Conservation (phyloP, 192 early-diverging fungal species). For the Coemansia reversa region DNA sequence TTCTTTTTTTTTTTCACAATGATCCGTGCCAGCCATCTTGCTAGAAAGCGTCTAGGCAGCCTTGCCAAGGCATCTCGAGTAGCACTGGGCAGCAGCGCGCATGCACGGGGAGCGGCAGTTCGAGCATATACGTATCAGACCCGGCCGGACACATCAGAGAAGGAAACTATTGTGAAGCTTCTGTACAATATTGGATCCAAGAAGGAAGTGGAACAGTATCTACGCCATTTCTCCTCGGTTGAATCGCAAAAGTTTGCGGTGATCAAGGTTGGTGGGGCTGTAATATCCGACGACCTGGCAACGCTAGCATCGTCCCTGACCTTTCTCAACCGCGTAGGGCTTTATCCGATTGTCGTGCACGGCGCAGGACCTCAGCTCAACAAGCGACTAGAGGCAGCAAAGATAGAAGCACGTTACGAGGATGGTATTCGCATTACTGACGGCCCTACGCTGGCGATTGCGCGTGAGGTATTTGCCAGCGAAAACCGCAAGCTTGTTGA, state of each 20-base stretch:
- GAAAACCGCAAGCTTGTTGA: conserved; percentile 98
- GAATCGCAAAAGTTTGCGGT: conserved; percentile 99
- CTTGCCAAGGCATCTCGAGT: neutral
- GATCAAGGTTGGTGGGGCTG: conserved; percentile 96
- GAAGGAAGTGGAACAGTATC: conserved; percentile 98
- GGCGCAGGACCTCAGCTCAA: conserved; percentile 98
- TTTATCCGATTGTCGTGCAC: conserved; percentile 98
- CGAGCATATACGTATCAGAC: conserved; percentile 38
- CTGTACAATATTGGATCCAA: conserved; percentile 99
- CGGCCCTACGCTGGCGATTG: conserved; percentile 88
- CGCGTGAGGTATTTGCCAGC: conserved; percentile 88
- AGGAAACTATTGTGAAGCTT: conserved; percentile 84
- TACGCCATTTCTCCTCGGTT: conserved; percentile 94
- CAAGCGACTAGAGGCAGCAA: conserved; percentile 80
- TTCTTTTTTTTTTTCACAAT: conserved; percentile 18
- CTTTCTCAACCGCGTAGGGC: conserved; percentile 94
- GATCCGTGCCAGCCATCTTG: conserved; percentile 42
- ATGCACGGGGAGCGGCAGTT: neutral
- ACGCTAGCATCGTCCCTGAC: conserved; percentile 93
- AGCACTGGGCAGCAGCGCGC: neutral
- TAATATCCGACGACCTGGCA: conserved; percentile 94
- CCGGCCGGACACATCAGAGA: conserved; percentile 47
- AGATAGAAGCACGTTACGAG: conserved; percentile 94
- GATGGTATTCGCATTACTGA: conserved; percentile 99
- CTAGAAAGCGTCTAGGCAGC: conserved; percentile 16